Conservation (phyloP, 148 eudicot species). For the Diospyros lotus region DNA sequence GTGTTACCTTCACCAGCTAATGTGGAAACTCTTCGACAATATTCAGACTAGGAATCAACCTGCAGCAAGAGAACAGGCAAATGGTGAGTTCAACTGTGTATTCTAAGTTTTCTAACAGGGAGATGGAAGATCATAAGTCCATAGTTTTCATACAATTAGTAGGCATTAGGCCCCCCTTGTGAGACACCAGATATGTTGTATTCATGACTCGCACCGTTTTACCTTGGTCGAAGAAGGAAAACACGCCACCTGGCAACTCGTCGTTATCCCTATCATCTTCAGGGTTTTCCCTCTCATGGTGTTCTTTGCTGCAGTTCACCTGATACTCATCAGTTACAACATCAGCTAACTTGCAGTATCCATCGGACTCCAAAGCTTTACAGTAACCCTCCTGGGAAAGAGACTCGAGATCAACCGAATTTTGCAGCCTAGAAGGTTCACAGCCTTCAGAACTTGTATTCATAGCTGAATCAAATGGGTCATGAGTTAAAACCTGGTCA, state of each 20-base stretch:
- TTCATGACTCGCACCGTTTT: background rate
- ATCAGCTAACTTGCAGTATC: conserved; percentile 4
- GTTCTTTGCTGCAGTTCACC: conserved; percentile 7
- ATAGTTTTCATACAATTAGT: background rate
- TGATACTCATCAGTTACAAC: conserved; percentile 3
- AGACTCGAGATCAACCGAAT: conserved; percentile 1
- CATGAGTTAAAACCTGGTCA: conserved; percentile 4
- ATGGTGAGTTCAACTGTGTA: background rate
- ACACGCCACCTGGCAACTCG: conserved; percentile 14
- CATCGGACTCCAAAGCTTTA: conserved; percentile 1
- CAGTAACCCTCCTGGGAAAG: conserved; percentile 19
- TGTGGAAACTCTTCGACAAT: background rate
- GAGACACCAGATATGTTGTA: background rate
- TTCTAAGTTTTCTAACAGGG: background rate
- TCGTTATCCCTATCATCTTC: conserved; percentile 5
- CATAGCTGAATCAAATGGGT: conserved; percentile 8
- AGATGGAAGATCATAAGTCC: background rate
- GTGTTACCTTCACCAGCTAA: background rate
- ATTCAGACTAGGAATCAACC: conserved; percentile 11
- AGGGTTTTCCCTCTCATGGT: conserved; percentile 1
- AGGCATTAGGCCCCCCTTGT: background rate
- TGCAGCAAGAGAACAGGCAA: background rate
- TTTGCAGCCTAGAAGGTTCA: conserved; percentile 1
- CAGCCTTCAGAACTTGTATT: background rate
- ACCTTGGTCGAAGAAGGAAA: conserved; percentile 18